A percentile compares a stretch with the other conserved stretches of the same genome.
Conservation (phyloP, 1,284 basidiomycete genomes). For the Erythrobasidium hasegawianum region DNA sequence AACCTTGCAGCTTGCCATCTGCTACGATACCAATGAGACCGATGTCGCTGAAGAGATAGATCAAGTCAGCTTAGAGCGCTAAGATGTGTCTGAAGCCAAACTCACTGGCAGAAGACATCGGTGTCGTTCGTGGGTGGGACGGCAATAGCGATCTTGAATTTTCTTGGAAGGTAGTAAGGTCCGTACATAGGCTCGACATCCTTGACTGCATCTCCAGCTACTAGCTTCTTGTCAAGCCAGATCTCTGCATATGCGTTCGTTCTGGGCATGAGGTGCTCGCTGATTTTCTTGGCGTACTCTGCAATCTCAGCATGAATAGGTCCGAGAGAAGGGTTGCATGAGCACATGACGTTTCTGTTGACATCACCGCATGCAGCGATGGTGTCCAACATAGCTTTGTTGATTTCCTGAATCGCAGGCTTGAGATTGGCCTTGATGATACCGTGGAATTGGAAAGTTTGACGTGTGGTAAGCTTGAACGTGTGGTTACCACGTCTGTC, state of each 20-base stretch:
- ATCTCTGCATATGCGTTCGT: slow-evolving; percentile 98
- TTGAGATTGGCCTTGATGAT: slow-evolving; percentile 96
- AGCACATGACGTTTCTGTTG: slow-evolving; percentile 83
- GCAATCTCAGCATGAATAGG: slow-evolving; percentile 80
- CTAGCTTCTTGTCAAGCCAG: slow-evolving; percentile 94
- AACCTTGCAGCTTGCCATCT: slow-evolving; percentile 49
- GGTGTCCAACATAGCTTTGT: slow-evolving; percentile 85
- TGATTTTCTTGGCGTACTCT: slow-evolving; percentile 79
- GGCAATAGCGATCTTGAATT: slow-evolving; percentile 97
- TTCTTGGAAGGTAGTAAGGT: slow-evolving; percentile 92
- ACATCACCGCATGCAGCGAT: slow-evolving; percentile 98
- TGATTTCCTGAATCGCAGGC: slow-evolving; percentile 93
- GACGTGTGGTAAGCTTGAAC: slow-evolving; percentile 94
- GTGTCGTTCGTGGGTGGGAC: slow-evolving; percentile 96
- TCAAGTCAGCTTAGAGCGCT: not conserved
- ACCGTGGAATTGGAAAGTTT: slow-evolving; percentile 99
- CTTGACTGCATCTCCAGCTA: slow-evolving; percentile 83
- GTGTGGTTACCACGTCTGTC: slow-evolving; percentile 92
- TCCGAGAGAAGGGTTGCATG: slow-evolving; percentile 82
- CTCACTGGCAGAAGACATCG: slow-evolving; percentile 68
- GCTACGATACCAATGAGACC: slow-evolving; percentile 85
- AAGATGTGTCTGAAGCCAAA: not conserved
- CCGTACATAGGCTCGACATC: slow-evolving; percentile 97
- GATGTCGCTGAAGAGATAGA: slow-evolving; percentile 46
- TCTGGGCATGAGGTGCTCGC: slow-evolving; percentile 79